Base-by-base conservation (phyloP, 2,329 filamentous ascomycete species). In the Apiospora marii region DNA sequence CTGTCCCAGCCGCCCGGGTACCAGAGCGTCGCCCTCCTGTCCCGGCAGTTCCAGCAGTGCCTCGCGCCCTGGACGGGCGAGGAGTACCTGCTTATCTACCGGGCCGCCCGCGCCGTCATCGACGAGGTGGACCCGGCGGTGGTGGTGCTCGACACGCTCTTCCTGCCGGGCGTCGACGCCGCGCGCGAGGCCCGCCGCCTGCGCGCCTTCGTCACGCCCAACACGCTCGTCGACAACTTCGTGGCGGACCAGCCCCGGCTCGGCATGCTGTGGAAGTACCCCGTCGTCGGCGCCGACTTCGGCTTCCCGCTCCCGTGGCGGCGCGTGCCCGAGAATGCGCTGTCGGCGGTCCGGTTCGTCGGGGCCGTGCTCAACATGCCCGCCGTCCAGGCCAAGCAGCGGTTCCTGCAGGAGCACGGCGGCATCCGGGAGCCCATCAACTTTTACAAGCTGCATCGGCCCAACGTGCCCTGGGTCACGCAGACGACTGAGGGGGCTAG, bases 201-300 rank as follows among this genome's bases (percentile, higher is more conserved):
- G 6, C n/a, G 48, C 19, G 67, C 67, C 13, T 68, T 68, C 24
- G 4, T 68, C 24, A 46, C 67, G 3, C 67, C 67, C 13, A 68
- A 68, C 30, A 30, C 46, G 5, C 67, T 68, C 41, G 2, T 48
- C 6, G 67, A 68, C 43, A 68, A 46, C n/a, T 68, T 68, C n/a
- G 41, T 37, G 10, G 16, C 41, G 8, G 67, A 48, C 2, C 67
- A 68, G 41, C 67, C 67, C 4, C 30, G 67, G 67, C n/a, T 68
- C 14, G 41, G 41, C 14, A 30, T 48, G n/a, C 30, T 46, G 41
- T 68, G 67, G 67, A 68, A 68, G 10, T 68, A 68, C n/a, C 67
- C 67, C 24, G 4, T 48, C 13, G 14, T 48, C 41, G 67, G 67
- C 13, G 10, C 67, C 3, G 24, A 34, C 43, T 68, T 48, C 7